Evolutionary conservation across 108 stramenopile species (phyloP).

Genomic region (Cyclotella kingstonii): DNA sequence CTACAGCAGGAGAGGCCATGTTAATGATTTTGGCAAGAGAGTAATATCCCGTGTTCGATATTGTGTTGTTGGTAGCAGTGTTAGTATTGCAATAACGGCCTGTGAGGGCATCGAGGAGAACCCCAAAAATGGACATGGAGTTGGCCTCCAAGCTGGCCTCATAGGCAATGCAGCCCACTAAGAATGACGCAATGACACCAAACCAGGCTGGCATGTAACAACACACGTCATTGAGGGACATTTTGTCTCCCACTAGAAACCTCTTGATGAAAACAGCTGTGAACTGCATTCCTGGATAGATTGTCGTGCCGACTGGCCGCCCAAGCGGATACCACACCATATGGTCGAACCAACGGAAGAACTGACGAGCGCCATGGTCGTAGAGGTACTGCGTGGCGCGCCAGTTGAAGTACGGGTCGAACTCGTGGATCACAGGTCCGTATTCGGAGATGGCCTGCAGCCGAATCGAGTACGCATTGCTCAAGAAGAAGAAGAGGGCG

Average conservation of each 20-base stretch:
- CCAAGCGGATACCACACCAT: conserved; percentile 97
- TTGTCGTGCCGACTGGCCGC: conserved; percentile 96
- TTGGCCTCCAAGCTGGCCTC: conserved; percentile 71
- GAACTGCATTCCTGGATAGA: conserved; percentile 97
- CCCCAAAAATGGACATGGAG: conserved; percentile 43
- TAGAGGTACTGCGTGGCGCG: conserved; percentile 92
- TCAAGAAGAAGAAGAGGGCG: conserved; percentile 42
- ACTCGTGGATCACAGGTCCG: conserved; percentile 98
- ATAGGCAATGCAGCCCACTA: conserved; percentile 73
- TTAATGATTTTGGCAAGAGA: conserved; percentile 1
- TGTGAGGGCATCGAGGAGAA: conserved; percentile 40
- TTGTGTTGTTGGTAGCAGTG: neutral
- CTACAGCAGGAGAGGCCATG: conserved; percentile 56
- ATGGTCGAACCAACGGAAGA: conserved; percentile 88
- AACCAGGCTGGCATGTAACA: conserved; percentile 93
- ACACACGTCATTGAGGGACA: conserved; percentile 87
- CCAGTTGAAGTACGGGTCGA: conserved; percentile 94
- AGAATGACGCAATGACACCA: conserved; percentile 71
- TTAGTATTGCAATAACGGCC: conserved; percentile 43
- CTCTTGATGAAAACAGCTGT: conserved; percentile 89
- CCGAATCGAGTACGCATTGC: conserved; percentile 81
- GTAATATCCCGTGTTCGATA: conserved; percentile 5
- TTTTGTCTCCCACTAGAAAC: conserved; percentile 50
- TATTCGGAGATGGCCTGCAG: conserved; percentile 87
- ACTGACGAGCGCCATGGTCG: conserved; percentile 67